Percentiles rank a stretch among this genome's conserved stretches.
Conservation (phyloP, 345 rosid species). For the Salix caprea region DNA sequence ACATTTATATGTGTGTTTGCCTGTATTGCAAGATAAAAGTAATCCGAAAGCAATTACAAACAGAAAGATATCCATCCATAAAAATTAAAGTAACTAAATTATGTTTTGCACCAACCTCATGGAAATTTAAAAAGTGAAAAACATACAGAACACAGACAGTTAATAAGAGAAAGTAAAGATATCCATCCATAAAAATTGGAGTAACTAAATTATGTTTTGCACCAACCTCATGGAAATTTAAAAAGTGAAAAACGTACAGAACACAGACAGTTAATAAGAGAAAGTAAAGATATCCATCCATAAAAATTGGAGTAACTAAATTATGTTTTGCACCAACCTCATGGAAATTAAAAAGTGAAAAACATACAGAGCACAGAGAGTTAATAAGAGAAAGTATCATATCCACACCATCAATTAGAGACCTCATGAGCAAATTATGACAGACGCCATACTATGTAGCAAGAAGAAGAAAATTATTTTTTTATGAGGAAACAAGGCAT, state of each 20-base stretch:
- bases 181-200: not conserved
- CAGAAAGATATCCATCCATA: not conserved
- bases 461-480: not conserved
- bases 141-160: not conserved
- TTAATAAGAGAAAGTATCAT: not conserved
- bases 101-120: not conserved
- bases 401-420: not conserved
- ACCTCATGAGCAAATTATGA: not conserved
- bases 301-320: not conserved
- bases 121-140: not conserved
- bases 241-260: not conserved
- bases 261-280: not conserved
- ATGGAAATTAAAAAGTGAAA: not conserved
- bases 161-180: not conserved
- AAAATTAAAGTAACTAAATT: not conserved
- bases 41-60: conserved; percentile 11
- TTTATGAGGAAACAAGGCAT: not conserved
- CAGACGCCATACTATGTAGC: not conserved
- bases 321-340: not conserved
- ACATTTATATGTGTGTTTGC: conserved; percentile 93
- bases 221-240: not conserved
- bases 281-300: not conserved
- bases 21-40: conserved; percentile 38
- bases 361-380: not conserved
- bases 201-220: not conserved